Conservation (phyloP, 164 flowering plant species). For the Umbellularia californica region DNA sequence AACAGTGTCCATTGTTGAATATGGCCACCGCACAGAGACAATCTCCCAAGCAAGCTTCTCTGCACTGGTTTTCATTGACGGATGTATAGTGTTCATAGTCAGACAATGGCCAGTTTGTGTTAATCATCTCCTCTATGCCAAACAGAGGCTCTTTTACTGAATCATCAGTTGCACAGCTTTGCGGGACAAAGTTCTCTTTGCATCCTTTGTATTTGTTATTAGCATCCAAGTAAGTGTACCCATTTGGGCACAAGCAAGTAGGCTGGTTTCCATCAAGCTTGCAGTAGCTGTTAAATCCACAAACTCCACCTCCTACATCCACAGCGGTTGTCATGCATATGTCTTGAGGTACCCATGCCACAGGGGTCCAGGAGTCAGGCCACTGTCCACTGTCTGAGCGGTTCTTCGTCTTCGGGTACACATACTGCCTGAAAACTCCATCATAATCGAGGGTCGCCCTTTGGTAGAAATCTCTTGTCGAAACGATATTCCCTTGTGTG, state of each 20-base stretch:
- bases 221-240: slow-evolving; percentile 33
- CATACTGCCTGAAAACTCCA: slow-evolving; percentile 39
- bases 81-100: slow-evolving; percentile 25
- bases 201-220: slow-evolving; percentile 37
- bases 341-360: slow-evolving; percentile 10
- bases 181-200: slow-evolving; percentile 28
- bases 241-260: slow-evolving; percentile 32
- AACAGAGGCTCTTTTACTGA: background rate
- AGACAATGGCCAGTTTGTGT: slow-evolving; percentile 38
- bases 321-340: slow-evolving; percentile 11
- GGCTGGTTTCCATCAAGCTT: slow-evolving; percentile 17
- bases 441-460: slow-evolving; percentile 40
- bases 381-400: background rate
- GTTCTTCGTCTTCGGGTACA: slow-evolving; percentile 25
- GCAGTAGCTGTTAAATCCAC: slow-evolving; percentile 43
- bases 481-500: background rate
- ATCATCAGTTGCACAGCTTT: slow-evolving; percentile 16
- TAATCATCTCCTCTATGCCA: slow-evolving; percentile 1
- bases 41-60: slow-evolving; percentile 39
- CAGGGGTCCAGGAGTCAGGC: slow-evolving; percentile 14
- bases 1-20: slow-evolving; percentile 13
- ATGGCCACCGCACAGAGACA: slow-evolving; percentile 50
- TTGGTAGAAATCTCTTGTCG: slow-evolving; percentile 23
- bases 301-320: slow-evolving; percentile 18
- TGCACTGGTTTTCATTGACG: slow-evolving; percentile 30